These are phyloP conservation scores for Hypocreales sp. DNA, from an alignment of 2,329 filamentous ascomycete genomes.

Conservation along the genomic window DNA sequence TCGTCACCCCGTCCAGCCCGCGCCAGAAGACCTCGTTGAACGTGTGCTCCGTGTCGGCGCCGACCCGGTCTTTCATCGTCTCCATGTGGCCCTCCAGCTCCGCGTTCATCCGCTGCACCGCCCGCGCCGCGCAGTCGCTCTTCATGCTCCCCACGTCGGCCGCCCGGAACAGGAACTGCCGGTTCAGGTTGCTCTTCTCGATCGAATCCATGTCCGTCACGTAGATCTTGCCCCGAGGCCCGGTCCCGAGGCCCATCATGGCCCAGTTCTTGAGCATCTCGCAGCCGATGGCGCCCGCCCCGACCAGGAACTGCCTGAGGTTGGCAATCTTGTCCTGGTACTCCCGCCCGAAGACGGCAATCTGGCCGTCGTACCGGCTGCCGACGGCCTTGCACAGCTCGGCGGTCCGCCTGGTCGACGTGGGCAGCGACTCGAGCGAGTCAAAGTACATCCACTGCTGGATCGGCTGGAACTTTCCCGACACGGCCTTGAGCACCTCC, in stretches of 20 bases:
- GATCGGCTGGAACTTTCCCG: conserved; percentile 94
- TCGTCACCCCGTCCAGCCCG: conserved; percentile 77
- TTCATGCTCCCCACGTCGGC: conserved; percentile 93
- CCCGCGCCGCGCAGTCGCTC: conserved; percentile 82
- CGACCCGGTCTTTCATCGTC: conserved; percentile 77
- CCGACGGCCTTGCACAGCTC: conserved; percentile 77
- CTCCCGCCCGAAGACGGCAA: conserved; percentile 85
- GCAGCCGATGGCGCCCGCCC: conserved; percentile 91
- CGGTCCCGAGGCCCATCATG: conserved; percentile 88
- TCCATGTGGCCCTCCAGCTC: conserved; percentile 77
- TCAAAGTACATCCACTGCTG: conserved; percentile 96
- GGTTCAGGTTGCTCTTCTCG: conserved; percentile 96
- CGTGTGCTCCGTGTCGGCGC: conserved; percentile 78
- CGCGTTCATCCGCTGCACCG: conserved; percentile 92
- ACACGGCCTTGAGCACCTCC: conserved; percentile 91
- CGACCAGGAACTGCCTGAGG: conserved; percentile 83
- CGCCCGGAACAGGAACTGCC: conserved; percentile 88
- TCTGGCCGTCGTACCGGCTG: conserved; percentile 89
- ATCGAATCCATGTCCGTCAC: conserved; percentile 98
- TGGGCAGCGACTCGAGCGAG: conserved; percentile 86
- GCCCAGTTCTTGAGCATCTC: conserved; percentile 99
- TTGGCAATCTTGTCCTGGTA: conserved; percentile 91
- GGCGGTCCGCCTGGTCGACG: conserved; percentile 58
- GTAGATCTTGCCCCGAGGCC: conserved; percentile 74
- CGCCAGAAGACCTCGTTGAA: conserved; percentile 94